Evolutionary conservation across 331 rosid genomes (phyloP), one percentile per base, ranked within the genome.

Genomic region (Phaseolus coccineus): DNA sequence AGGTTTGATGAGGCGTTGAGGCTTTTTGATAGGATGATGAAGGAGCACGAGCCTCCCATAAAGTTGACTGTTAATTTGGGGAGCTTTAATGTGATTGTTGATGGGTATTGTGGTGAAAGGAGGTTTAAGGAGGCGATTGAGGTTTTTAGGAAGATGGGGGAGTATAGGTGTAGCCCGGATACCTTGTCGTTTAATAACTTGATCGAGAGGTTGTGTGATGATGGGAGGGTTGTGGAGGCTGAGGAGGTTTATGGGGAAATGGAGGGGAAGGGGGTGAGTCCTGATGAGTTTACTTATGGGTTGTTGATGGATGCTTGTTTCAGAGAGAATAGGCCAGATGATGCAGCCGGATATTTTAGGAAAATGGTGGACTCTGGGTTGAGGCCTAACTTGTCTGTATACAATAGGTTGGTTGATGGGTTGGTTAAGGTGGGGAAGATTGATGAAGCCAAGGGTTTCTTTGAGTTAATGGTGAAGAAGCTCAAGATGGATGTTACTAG

Each of bases 231-330:
- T 80, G 77, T 71, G 59, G 90, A 92, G 47, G 98, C 93, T 0
- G 97, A 94, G 87, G 91, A 70, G 81, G 84, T 94, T 51, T 90
- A 82, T 80, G 89, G 90, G 55, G 96, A 87, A 63, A 94, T 94
- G 97, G 87, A 77, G 3, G 90, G 82, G 12, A 91, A 85, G 81
- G 91, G 87, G 16, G 96, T 94, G 81, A 84, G 78, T 76, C 94
- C 98, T 0, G 98, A 92, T 76, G 98, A 94, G 87, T 89, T 84
- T 82, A 92, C 98, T 0, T 90, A 79, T 63, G 91, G 74, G 11
- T 72, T 94, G 84, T 88, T 94, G 86, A 92, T 94, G 94, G 97
- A 94, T 86, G 84, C 91, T 81, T 94, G 97, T 75, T 94, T 94
- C 68, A 86, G 83, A 74, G 91, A 86, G 87, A 85, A 76, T 24